Conservation (phyloP, 2,329 filamentous ascomycete species). For the Monosporascus sp. region DNA sequence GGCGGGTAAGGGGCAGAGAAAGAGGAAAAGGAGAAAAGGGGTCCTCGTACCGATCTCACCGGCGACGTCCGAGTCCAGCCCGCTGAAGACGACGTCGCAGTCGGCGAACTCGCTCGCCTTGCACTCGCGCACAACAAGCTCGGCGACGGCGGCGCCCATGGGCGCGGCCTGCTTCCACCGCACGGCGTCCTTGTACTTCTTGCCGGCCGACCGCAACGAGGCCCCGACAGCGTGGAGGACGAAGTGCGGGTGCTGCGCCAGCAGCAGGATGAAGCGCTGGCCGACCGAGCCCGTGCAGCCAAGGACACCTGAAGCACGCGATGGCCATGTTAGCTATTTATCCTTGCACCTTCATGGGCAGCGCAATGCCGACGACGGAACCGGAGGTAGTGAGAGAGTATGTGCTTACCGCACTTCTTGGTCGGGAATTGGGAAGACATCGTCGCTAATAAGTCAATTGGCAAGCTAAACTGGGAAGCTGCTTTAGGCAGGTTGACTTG, state of each 20-base stretch:
- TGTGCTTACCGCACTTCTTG: conserved; percentile 52
- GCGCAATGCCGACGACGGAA: background rate
- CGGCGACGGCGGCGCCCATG: conserved; percentile 70
- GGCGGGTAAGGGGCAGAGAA: background rate
- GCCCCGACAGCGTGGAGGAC: conserved; percentile 85
- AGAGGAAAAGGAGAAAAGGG: background rate
- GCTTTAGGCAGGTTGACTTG: too few species aligned
- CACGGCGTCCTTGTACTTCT: conserved; percentile 91
- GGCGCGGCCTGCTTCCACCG: conserved; percentile 88
- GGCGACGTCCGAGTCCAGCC: conserved; percentile 86
- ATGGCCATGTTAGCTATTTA: conserved; percentile 4
- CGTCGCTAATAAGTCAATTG: conserved; percentile 3
- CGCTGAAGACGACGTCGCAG: conserved; percentile 91
- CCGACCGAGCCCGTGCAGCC: conserved; percentile 92
- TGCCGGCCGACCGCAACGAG: conserved; percentile 81
- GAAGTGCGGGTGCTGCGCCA: conserved; percentile 82
- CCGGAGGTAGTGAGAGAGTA: background rate
- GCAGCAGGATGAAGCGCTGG: conserved; percentile 89
- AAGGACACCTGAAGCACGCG: conserved; percentile 53
- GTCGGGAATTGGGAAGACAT: conserved; percentile 40
- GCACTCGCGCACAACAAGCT: conserved; percentile 82
- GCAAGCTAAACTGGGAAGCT: background rate
- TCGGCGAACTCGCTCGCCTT: conserved; percentile 75
- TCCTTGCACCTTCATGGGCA: background rate
- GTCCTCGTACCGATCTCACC: conserved; percentile 71